Base-by-base conservation (phyloP, 2,329 filamentous ascomycete species). In the Calonectria pseudoturangicola region DNA sequence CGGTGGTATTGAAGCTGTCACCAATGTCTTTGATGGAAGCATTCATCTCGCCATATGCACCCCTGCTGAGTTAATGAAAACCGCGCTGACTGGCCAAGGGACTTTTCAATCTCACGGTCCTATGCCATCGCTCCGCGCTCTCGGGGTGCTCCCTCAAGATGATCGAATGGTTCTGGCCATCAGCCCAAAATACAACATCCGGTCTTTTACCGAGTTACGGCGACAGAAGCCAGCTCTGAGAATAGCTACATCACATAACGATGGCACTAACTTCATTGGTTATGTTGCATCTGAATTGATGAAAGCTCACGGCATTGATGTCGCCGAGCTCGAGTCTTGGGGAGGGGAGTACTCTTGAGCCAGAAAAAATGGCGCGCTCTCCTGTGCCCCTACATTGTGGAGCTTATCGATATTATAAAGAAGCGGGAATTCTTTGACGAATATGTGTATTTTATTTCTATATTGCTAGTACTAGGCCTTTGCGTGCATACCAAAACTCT, bases 191-290 rank as follows among this genome's bases (percentile, higher is more conserved):
- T 65, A 36, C 62, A 50, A 50, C 28, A 65, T 65, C 12, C 18
- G 18, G 10, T 65, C 62, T 9, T 65, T 65, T 65, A 45, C 28
- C 10, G 18, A 65, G 10, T 45, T 65, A 27, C 62, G 45, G 18
- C 43, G 45, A 7, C 8, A 50, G n/a, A 65, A 51, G 28, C 62
- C 45, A 16, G 18, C 62, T 25, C 28, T 65, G 27, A 21, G 62
- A 16, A 65, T 65, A 50, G 54, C 54, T 3, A 50, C 62, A 48
- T 65, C 62, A 9, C 43, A 50, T 4, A 50, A 65, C n/a, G 62
- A 65, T 25, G 62, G 62, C 9, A 65, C 62, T 28, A 65, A 51
- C 45, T 65, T 65, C n/a, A 65, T 65, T 36, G 62, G 62, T 15
- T 41, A 65, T 39, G 62, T 65, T 25, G 62, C 62, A 65, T 50